Evolutionary conservation across 805 yeast species (phyloP).

Genomic region (Priceomyces haplophilus): DNA sequence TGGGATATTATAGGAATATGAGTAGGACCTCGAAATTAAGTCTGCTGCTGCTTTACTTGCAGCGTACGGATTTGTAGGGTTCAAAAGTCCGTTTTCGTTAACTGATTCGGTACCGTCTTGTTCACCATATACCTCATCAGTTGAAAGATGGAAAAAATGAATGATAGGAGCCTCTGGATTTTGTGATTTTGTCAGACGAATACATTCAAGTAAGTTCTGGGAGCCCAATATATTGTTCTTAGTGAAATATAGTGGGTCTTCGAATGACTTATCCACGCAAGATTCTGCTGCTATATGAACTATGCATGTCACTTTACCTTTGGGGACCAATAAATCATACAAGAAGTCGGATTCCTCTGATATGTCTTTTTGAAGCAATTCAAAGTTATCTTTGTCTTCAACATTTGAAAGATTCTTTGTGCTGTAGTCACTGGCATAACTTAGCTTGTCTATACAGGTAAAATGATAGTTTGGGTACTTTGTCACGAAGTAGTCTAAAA

Average conservation of each 20-base stretch:
- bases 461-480: slow-evolving; percentile 30
- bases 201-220: slow-evolving; percentile 45
- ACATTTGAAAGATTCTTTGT: slow-evolving; percentile 19
- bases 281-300: slow-evolving; percentile 56
- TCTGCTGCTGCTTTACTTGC: slow-evolving; percentile 57
- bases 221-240: slow-evolving; percentile 46
- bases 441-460: slow-evolving; percentile 45
- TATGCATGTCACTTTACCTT: slow-evolving; percentile 28
- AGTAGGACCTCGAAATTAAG: slow-evolving; percentile 44
- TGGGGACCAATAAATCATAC: slow-evolving; percentile 10
- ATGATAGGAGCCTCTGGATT: slow-evolving; percentile 5
- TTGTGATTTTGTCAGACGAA: slow-evolving; percentile 15
- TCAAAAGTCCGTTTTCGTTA: slow-evolving; percentile 35
- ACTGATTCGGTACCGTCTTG: slow-evolving; percentile 15
- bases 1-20: slow-evolving; percentile 41
- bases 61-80: slow-evolving; percentile 56
- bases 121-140: slow-evolving; percentile 62
- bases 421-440: slow-evolving; percentile 41
- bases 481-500: slow-evolving; percentile 33
- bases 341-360: slow-evolving; percentile 22
- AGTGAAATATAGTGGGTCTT: slow-evolving; percentile 42
- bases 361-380: slow-evolving; percentile 34
- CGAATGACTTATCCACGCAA: slow-evolving; percentile 51
- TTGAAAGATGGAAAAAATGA: slow-evolving; percentile 47
- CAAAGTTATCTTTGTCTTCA: slow-evolving; percentile 16